Conservation (phyloP, 2,329 filamentous ascomycete species). For the Colletotrichum lini region DNA sequence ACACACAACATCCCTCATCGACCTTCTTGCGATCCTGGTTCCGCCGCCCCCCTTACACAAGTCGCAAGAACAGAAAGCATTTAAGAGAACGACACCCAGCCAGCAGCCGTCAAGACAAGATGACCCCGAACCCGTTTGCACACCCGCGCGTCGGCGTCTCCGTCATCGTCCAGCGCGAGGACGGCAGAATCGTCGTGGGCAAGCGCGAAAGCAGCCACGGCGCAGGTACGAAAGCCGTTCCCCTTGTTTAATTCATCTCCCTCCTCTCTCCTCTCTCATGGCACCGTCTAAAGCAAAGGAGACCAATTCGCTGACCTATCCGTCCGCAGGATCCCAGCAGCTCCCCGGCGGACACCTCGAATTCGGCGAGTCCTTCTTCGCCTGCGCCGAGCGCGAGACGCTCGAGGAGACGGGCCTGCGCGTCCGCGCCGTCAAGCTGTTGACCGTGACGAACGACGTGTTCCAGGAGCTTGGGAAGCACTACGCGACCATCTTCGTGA, state of each 20-base stretch:
- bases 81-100: too few species aligned
- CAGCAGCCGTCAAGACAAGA: not conserved
- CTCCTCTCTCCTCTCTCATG: not conserved
- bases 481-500: constrained; percentile 81
- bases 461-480: constrained; percentile 75
- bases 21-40: too few species aligned
- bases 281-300: too few species aligned
- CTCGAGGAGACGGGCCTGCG: constrained; percentile 79
- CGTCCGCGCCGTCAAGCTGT: constrained; percentile 65
- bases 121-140: not conserved
- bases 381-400: constrained; percentile 77
- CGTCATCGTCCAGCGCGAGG: constrained; percentile 58
- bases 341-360: constrained; percentile 85
- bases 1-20: too few species aligned
- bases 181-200: constrained; percentile 63
- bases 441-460: constrained; percentile 77
- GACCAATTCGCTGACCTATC: too few species aligned
- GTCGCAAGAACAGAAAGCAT: not conserved
- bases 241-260: not conserved
- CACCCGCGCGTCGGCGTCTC: constrained; percentile 64
- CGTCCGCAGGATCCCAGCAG: constrained; percentile 68
- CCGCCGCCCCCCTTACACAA: too few species aligned
- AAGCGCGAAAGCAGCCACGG: constrained; percentile 65
- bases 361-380: constrained; percentile 72
- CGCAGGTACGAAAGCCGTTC: constrained; percentile 53